A percentile compares a stretch with the other conserved stretches of the same genome.
These are phyloP conservation scores for Ceratocystis alfenasii DNA, from an alignment of 2,329 filamentous ascomycete genomes.

Conservation along the genomic window DNA sequence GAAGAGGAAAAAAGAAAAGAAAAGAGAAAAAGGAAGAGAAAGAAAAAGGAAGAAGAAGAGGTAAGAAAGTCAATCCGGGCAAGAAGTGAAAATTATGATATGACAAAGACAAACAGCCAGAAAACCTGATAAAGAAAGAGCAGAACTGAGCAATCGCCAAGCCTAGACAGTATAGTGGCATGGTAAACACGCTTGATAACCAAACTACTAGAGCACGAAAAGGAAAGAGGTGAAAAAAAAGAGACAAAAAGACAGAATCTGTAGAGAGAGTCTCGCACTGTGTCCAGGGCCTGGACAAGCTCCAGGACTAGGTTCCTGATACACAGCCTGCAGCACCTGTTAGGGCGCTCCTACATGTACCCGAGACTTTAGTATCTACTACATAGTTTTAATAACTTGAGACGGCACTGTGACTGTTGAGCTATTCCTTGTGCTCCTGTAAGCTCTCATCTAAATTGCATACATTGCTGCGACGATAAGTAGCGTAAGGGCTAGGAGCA, in stretches of 20 bases:
- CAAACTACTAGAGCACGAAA: neutral
- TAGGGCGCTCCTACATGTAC: neutral
- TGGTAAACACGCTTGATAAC: conserved; percentile 7
- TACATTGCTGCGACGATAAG: neutral
- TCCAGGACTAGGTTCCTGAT: neutral
- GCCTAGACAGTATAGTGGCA: neutral
- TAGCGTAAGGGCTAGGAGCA: neutral
- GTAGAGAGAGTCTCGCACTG: neutral
- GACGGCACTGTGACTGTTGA: conserved; percentile 5
- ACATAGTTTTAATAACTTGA: neutral
- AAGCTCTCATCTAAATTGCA: conserved; percentile 7
- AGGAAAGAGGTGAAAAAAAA: neutral
- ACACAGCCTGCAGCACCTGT: neutral
- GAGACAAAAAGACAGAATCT: neutral
- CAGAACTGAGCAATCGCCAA: conserved; percentile 1
- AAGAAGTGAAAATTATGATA: conserved; percentile 10
- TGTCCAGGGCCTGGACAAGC: neutral
- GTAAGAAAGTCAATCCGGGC: neutral
- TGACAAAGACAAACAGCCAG: conserved; percentile 7
- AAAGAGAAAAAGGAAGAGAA: neutral
- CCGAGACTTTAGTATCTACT: neutral
- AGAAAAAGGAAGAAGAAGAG: neutral
- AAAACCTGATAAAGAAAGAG: neutral
- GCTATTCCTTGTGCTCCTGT: conserved; percentile 8
- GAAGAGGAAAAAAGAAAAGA: neutral